Evolutionary conservation across 1,139 yeast genomes (phyloP).

Genomic region (Pichia inconspicua): DNA sequence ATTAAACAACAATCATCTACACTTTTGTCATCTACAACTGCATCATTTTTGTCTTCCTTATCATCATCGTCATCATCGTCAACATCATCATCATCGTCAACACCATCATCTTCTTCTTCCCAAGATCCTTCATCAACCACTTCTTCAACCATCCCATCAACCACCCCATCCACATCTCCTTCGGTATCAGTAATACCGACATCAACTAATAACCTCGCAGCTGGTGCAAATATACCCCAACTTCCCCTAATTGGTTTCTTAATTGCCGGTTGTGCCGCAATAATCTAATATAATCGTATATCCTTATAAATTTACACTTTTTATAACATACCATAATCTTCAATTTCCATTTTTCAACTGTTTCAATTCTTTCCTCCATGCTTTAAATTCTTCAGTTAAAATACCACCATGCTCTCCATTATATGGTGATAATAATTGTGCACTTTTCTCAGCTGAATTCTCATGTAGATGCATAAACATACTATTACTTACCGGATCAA

Average conservation of each 20-base stretch:
- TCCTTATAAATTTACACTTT: neutral
- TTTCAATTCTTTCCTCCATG: conserved; percentile 43
- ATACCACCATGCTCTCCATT: conserved; percentile 31
- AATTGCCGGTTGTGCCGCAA: neutral
- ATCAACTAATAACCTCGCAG: neutral
- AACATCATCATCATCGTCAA: neutral
- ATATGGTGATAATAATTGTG: conserved; percentile 24
- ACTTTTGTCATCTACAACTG: neutral
- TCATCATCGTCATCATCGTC: neutral
- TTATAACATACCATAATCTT: neutral
- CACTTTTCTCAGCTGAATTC: conserved; percentile 15
- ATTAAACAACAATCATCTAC: neutral
- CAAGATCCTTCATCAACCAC: no score
- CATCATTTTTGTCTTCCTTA: neutral
- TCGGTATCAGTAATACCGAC: neutral
- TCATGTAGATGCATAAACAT: conserved; percentile 34
- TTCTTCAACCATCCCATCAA: no score
- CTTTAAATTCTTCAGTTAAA: conserved; percentile 46
- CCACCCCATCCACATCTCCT: neutral
- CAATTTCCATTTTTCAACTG: neutral
- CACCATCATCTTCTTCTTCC: neutral
- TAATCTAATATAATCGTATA: neutral
- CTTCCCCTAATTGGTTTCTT: neutral
- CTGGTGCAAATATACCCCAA: neutral
- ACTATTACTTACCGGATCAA: conserved; percentile 32